phyloP scores from a whole-genome alignment of 2,329 filamentous ascomycete species.

The Colletotrichum sp. region DNA sequence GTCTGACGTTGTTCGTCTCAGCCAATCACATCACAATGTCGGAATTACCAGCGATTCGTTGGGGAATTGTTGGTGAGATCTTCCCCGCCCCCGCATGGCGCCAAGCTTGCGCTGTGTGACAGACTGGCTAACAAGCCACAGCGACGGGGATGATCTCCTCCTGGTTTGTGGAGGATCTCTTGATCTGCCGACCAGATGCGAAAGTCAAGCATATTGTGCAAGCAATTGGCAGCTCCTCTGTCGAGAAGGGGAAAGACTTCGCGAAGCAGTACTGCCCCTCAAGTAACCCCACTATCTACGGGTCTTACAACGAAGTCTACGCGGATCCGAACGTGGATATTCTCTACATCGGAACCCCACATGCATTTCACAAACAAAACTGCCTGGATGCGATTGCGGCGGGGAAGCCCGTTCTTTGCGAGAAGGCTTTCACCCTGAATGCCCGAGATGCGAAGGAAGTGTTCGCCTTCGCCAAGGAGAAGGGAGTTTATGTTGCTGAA shows the following conservation, averaged over 20 bases:
- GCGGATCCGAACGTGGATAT: conserved; percentile 46
- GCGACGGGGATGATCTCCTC: conserved; percentile 44
- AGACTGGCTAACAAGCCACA: background rate
- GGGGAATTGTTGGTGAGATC: conserved; percentile 34
- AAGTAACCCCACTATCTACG: conserved; percentile 37
- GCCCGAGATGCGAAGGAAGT: conserved; percentile 43
- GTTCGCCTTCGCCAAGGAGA: conserved; percentile 40
- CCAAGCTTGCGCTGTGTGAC: background rate
- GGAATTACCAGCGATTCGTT: conserved; percentile 30
- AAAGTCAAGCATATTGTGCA: conserved; percentile 46
- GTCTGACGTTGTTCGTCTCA: background rate
- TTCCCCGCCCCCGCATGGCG: background rate
- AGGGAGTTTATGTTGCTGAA: conserved; percentile 49
- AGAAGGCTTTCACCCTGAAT: conserved; percentile 50
- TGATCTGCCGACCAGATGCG: conserved; percentile 37
- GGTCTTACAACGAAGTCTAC: conserved; percentile 44
- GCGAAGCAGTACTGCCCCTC: conserved; percentile 34
- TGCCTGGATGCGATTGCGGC: conserved; percentile 46
- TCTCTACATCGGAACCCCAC: conserved; percentile 51
- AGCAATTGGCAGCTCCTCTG: conserved; percentile 45
- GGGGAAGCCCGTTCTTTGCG: conserved; percentile 50
- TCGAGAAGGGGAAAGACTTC: conserved; percentile 43
- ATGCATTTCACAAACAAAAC: conserved; percentile 47
- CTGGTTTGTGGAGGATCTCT: conserved; percentile 48
- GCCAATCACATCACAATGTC: background rate